phyloP scores from a whole-genome alignment of 2,329 filamentous ascomycete genomes.

The Aureobasidium sp. region DNA sequence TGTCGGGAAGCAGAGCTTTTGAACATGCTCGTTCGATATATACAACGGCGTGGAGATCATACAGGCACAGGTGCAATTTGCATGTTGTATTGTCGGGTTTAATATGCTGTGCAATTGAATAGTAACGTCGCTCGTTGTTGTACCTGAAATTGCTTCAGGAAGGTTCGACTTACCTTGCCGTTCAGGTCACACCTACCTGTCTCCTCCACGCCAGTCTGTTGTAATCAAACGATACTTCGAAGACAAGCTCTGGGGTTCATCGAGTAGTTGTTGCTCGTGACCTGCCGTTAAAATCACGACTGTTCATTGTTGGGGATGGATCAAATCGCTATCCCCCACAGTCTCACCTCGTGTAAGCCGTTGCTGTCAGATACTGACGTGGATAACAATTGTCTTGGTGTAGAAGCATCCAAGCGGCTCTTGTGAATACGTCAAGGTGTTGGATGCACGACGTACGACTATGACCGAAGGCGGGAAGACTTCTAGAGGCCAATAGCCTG shows the following conservation, averaged over 20 bases:
- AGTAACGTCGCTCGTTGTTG: neutral
- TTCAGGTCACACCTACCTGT: neutral
- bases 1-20: neutral
- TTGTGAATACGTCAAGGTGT: no score
- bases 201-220: neutral
- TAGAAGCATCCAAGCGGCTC: no score
- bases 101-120: neutral
- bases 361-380: neutral
- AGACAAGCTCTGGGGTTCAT: neutral
- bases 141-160: neutral
- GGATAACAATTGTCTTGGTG: neutral
- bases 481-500: neutral
- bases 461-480: neutral
- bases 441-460: no score
- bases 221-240: neutral
- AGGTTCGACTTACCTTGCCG: neutral
- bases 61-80: neutral
- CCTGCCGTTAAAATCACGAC: neutral
- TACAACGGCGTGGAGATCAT: neutral
- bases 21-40: neutral
- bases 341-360: neutral
- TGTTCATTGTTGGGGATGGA: neutral
- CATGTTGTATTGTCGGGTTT: neutral
- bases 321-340: constrained; percentile 4
- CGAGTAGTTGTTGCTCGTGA: neutral